These are phyloP conservation scores for Teunomyces kruisii DNA, from an alignment of 805 yeast species.

Conservation along the genomic window DNA sequence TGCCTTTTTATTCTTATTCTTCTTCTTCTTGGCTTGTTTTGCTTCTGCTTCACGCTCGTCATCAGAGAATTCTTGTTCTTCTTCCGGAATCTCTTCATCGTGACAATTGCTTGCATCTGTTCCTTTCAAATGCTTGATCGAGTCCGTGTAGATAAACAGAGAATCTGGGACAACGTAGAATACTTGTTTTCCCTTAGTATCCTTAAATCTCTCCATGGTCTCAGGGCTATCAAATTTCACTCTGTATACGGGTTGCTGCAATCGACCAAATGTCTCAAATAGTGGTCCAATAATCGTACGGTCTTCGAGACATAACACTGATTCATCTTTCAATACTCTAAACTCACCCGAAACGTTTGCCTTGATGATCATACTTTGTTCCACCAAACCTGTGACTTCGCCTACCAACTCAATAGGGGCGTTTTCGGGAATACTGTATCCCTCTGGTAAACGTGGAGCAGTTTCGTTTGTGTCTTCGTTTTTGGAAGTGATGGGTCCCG, in stretches of 20 bases:
- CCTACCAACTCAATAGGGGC: slow-evolving; percentile 78
- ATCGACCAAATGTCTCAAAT: slow-evolving; percentile 86
- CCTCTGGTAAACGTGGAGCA: slow-evolving; percentile 68
- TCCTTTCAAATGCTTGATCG: slow-evolving; percentile 71
- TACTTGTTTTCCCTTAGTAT: slow-evolving; percentile 54
- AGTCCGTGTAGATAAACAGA: slow-evolving; percentile 72
- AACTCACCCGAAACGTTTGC: slow-evolving; percentile 82
- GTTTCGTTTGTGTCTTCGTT: slow-evolving; percentile 73
- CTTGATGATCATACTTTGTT: slow-evolving; percentile 66
- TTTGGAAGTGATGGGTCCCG: slow-evolving; percentile 73
- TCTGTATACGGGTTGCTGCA: slow-evolving; percentile 78
- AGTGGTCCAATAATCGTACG: slow-evolving; percentile 70
- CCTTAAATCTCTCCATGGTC: slow-evolving; percentile 47
- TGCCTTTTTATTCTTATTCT: slow-evolving; percentile 43
- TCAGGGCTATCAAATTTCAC: slow-evolving; percentile 61
- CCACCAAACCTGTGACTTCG: slow-evolving; percentile 63
- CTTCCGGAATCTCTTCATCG: slow-evolving; percentile 91
- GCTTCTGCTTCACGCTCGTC: slow-evolving; percentile 83
- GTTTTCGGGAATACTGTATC: slow-evolving; percentile 53
- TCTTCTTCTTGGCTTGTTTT: slow-evolving; percentile 61
- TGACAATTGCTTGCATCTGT: slow-evolving; percentile 93
- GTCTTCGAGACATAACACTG: slow-evolving; percentile 76
- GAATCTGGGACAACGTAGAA: slow-evolving; percentile 81
- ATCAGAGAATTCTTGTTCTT: slow-evolving; percentile 93
- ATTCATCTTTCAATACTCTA: slow-evolving; percentile 75